Percentiles rank a stretch among this genome's conserved stretches.
These are phyloP conservation scores for Eucalyptus sp. DNA, from an alignment of 345 rosid species.

Conservation along the genomic window DNA sequence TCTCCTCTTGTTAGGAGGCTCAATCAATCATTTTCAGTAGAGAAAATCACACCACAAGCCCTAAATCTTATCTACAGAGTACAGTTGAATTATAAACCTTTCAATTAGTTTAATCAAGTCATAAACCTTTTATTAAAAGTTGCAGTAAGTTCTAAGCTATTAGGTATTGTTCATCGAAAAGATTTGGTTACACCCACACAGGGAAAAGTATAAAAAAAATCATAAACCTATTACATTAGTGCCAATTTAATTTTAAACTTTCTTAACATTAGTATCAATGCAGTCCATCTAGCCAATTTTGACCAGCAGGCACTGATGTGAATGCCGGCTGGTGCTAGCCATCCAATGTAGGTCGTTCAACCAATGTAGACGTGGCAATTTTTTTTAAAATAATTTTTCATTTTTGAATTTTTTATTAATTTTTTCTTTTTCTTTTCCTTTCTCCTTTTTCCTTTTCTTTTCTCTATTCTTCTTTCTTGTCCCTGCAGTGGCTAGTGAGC, in stretches of 20 bases:
- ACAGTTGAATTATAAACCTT: neutral
- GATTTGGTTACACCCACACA: neutral
- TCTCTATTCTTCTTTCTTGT: too few species aligned
- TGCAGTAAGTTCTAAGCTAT: neutral
- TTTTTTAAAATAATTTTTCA: too few species aligned
- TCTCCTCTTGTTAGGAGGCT: neutral
- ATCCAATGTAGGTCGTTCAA: accelerated
- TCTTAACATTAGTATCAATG: too few species aligned
- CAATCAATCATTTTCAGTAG: neutral
- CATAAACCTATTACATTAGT: accelerated
- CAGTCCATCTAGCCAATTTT: accelerated
- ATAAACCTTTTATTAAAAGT: neutral
- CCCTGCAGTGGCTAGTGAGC: accelerated
- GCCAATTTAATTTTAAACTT: accelerated
- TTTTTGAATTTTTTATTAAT: too few species aligned
- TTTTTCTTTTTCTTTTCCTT: too few species aligned
- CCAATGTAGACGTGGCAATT: accelerated
- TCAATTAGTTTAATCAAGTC: neutral
- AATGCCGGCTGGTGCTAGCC: accelerated
- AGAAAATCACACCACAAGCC: neutral
- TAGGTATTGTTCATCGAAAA: neutral
- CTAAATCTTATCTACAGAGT: neutral
- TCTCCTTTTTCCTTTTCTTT: too few species aligned
- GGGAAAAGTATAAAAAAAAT: too few species aligned
- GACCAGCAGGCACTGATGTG: accelerated